Percentiles rank a stretch among this genome's conserved stretches.
Conservation (phyloP, 306 rosid species). For the Oxytropis ochrocephala region DNA sequence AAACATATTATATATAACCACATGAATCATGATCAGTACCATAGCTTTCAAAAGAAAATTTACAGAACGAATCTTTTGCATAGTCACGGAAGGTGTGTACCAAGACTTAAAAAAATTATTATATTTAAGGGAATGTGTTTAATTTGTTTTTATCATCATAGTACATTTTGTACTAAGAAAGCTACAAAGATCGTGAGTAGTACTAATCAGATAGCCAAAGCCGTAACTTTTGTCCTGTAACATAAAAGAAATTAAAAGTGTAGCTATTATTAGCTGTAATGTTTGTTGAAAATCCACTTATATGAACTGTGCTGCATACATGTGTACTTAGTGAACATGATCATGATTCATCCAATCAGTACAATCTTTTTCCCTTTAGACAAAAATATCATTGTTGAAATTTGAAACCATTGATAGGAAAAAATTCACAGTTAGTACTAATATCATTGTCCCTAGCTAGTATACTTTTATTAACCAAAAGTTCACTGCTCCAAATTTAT, state of each 20-base stretch:
- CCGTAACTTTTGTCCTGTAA: conserved; percentile 21
- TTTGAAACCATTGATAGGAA: not conserved
- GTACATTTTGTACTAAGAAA: conserved; percentile 16
- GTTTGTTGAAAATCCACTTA: conserved; percentile 19
- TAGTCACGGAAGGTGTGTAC: not conserved
- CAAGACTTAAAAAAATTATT: not conserved
- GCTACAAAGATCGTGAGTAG: not conserved
- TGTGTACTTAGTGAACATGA: conserved; percentile 6
- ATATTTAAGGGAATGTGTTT: conserved; percentile 4
- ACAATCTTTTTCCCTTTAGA: not conserved
- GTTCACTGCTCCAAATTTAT: conserved; percentile 10
- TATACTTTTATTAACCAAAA: not conserved
- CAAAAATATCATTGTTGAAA: conserved; percentile 18
- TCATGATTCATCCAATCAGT: not conserved
- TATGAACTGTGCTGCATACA: conserved; percentile 15
- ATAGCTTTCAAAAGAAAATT: not conserved
- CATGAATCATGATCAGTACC: conserved; percentile 6
- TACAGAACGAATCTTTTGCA: not conserved
- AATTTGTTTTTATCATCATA: conserved; percentile 3
- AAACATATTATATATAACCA: not conserved
- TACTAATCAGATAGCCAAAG: not conserved
- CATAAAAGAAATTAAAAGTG: not conserved
- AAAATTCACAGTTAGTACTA: not conserved
- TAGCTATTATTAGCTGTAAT: conserved; percentile 25
- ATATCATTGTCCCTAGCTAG: too few species aligned